These are phyloP conservation scores for Nakazawaea wickerhamii DNA, from an alignment of 805 yeast species.

Conservation along the genomic window DNA sequence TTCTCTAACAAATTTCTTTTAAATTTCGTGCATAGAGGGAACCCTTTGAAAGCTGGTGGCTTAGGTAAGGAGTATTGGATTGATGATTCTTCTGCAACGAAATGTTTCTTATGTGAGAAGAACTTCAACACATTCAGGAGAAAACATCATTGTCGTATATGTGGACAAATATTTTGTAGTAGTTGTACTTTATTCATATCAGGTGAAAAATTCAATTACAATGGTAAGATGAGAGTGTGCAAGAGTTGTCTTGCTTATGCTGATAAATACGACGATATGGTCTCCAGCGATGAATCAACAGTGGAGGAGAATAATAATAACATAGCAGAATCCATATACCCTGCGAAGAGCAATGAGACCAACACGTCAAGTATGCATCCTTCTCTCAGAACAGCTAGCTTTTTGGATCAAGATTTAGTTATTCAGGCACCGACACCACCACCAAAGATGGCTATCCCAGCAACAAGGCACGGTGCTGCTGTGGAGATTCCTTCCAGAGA, in stretches of 20 bases:
- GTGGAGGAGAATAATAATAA: slow-evolving; percentile 29
- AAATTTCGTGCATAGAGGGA: slow-evolving; percentile 6
- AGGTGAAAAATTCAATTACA: slow-evolving; percentile 57
- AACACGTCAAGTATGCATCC: slow-evolving; percentile 1
- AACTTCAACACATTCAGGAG: slow-evolving; percentile 82
- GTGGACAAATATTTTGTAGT: slow-evolving; percentile 93
- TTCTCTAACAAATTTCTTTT: slow-evolving; percentile 11
- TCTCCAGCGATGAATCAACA: slow-evolving; percentile 60
- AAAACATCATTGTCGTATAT: slow-evolving; percentile 90
- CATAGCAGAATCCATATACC: slow-evolving; percentile 8
- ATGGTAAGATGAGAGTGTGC: slow-evolving; percentile 74
- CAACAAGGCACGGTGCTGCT: slow-evolving; percentile 73
- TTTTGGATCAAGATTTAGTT: slow-evolving; percentile 12
- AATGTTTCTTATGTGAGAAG: slow-evolving; percentile 78
- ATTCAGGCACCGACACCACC: slow-evolving; percentile 43
- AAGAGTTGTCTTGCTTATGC: slow-evolving; percentile 59
- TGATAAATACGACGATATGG: slow-evolving; percentile 61
- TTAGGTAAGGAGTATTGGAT: slow-evolving; percentile 72
- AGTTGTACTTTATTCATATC: slow-evolving; percentile 70
- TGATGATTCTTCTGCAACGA: slow-evolving; percentile 88
- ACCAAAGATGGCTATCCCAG: slow-evolving; percentile 76
- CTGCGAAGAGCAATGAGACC: slow-evolving; percentile 12
- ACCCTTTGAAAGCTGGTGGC: slow-evolving; percentile 11
- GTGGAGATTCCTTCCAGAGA: slow-evolving; percentile 55
- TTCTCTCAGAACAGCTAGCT: slow-evolving; percentile 5